Base-by-base conservation (phyloP, 2,329 filamentous ascomycete species). In the Aspergillus flavus region DNA sequence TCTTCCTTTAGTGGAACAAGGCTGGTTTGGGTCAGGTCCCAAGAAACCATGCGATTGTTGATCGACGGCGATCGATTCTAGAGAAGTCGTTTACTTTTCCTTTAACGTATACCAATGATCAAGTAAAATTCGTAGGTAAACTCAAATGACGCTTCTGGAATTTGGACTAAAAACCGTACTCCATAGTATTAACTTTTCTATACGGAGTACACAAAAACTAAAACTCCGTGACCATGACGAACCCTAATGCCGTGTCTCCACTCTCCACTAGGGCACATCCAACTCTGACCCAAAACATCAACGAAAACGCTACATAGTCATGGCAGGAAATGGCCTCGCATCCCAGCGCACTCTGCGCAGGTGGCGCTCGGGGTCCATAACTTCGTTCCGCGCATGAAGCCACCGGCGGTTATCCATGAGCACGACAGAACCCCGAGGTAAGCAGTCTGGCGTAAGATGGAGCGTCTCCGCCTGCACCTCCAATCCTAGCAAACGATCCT, bases 371-470 rank as follows among this genome's bases (percentile, higher is more conserved):
- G 32, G 52, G n/a, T 55, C 52, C 52, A 19, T 36, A 6, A 55
- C 34, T 9, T 39, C 30, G 26, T 52, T 59, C 12, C 57, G 45
- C 12, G 57, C 57, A 41, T 59, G 57, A n/a, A 59, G 34, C 57
- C 57, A 59, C 16, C 45, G 45, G 23, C 12, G 14, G 23, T 59
- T 59, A 14, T 59, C 57, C 43, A 59, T 19, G 7, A 59, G 32
- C 16, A 59, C 34, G 7, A 59, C 11, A 5, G 57, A 59, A 5
- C 45, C 23, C 32, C 23, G 12, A 11, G 57, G 57, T 9, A 59
- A 23, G 10, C 32, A 34, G 11, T 26, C 34, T 5, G 70, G 61
- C 1, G 65, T 69, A 2, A 79, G 64, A 39, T 76, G 64, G 4
- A 75, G 58, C 1, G 66, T 67, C 12, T 61, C 62, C 26, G 55